Evolutionary conservation across 306 rosid genomes (phyloP), one percentile per base, ranked within the genome.

Genomic region (Coriaria nepalensis): DNA sequence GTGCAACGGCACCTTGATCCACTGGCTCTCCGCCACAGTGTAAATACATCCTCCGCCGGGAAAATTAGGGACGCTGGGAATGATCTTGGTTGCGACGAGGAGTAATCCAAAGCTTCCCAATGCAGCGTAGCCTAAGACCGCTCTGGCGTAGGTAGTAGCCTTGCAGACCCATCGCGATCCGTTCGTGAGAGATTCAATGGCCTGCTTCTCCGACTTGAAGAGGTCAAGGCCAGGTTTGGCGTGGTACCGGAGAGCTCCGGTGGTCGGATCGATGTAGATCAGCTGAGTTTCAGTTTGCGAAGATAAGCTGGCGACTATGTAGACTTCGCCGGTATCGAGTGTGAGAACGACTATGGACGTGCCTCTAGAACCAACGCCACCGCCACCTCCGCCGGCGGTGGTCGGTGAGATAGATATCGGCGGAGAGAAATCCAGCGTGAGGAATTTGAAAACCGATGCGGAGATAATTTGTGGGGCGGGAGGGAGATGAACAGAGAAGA

Each of bases 21-120:
- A 92, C 57, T 79, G 83, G 70, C 87, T 75, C 79, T 92, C 98
- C 9, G 69, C 42, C 48, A 92, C 96, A 5, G 86, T 82, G 60
- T 56, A 85, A 8, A 92, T 78, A 29, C 71, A 60, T 11, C 96
- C 98, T 8, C 98, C 98, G 35, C 98, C 98, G 0, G 98, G 98
- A 41, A 92, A 50, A 68, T 77, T 59, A 0, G 94, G 81, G 42
- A 92, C 44, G 49, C 80, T 75, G 5, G 80, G 64, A 1, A 56
- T 62, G 55, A 92, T 49, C 75, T 78, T 79, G 6, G 96, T 92
- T 4, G 96, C 96, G 2, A 92, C 71, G 9, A 79, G 94, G 8
- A 92, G 92, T 74, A 92, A 60, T 9, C 75, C 94, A 13, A 62
- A 43, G 64, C 82, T 72, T 5, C 98, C 98, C 52, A 92, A 41